Evolutionary conservation across 2,329 filamentous ascomycete genomes (phyloP), one percentile per base, ranked within the genome.

Genomic region (Microcera coccophila): DNA sequence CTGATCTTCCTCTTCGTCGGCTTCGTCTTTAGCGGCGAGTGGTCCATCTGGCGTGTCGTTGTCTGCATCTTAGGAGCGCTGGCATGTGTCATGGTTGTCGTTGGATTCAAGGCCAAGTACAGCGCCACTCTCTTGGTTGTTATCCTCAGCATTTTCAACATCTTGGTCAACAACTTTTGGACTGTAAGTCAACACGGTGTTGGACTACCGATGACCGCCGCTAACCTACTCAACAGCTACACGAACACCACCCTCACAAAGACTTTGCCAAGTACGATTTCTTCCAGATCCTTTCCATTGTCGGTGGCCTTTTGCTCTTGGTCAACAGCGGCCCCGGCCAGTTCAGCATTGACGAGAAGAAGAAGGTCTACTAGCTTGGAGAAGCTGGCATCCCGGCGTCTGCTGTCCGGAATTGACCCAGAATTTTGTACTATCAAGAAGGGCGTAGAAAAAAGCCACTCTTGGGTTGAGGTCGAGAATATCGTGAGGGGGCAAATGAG

Each of bases 201-300:
- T 10, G 18, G 18, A 10, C 12, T 21, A 34, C 21, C 34, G 14
- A 5, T 7, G n/a, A 11, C 16, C 20, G 19, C 31, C 35, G 22
- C 40, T 46, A 43, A 52, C 24, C 11, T 45, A 9, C 20, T 34
- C 35, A 3, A 15, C 54, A 95, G 87, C 88, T 98, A 55, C 91
- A 97, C 74, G 86, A 91, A 57, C 87, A 95, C 74, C 93, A 98
- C 75, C 93, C 93, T 37, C 91, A 97, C 79, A 97, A 97, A 81
- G 93, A 98, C 71, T 98, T 98, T 65, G 93, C 93, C 76, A 98
- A 98, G 75, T 98, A 98, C 80, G 93, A 98, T 69, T 98, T 98
- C 78, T 98, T 98, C 84, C 93, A 98, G 76, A 96, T 97, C 60
- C 78, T 98, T 42, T 98, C 93, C 39, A 98, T 98, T 65, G 91